Percentiles rank a stretch among this genome's conserved stretches.
These are phyloP conservation scores for Amanita inopinata DNA, from an alignment of 768 basidiomycete genomes.

Conservation along the genomic window DNA sequence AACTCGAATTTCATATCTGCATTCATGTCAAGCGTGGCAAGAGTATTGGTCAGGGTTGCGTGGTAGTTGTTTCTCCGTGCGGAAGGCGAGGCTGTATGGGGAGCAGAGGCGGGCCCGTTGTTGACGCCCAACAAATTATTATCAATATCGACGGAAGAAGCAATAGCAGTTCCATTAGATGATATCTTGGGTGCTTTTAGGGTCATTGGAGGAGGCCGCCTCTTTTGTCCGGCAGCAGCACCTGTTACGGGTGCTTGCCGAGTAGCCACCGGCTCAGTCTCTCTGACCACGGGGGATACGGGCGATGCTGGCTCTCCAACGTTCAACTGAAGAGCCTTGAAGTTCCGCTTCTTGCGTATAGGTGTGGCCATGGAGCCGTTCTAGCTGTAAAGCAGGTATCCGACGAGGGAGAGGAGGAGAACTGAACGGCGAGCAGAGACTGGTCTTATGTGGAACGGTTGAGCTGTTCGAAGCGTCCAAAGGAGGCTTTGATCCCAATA, in stretches of 20 bases:
- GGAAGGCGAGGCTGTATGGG: conserved; percentile 36
- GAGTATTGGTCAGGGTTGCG: conserved; percentile 68
- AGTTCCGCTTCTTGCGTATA: conserved; percentile 87
- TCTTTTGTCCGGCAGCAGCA: conserved; percentile 39
- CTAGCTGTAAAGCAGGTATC: neutral
- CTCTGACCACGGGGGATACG: conserved; percentile 16
- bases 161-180: conserved; percentile 26
- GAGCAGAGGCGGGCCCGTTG: conserved; percentile 42
- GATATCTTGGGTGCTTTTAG: conserved; percentile 63
- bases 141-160: conserved; percentile 32
- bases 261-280: neutral
- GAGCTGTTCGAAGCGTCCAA: too few relatives aligned
- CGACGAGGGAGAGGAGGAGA: neutral
- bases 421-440: neutral
- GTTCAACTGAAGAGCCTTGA: conserved; percentile 75
- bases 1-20: conserved; percentile 80
- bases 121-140: conserved; percentile 39
- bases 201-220: conserved; percentile 76
- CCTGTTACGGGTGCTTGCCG: conserved; percentile 11
- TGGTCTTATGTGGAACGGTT: too few relatives aligned
- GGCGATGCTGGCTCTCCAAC: conserved; percentile 35
- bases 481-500: too few relatives aligned
- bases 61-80: conserved; percentile 66
- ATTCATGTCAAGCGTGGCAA: conserved; percentile 81
- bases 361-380: conserved; percentile 35